These are phyloP conservation scores for Globisporangium middletonii DNA, from an alignment of 352 stramenopile genomes.

Conservation along the genomic window DNA sequence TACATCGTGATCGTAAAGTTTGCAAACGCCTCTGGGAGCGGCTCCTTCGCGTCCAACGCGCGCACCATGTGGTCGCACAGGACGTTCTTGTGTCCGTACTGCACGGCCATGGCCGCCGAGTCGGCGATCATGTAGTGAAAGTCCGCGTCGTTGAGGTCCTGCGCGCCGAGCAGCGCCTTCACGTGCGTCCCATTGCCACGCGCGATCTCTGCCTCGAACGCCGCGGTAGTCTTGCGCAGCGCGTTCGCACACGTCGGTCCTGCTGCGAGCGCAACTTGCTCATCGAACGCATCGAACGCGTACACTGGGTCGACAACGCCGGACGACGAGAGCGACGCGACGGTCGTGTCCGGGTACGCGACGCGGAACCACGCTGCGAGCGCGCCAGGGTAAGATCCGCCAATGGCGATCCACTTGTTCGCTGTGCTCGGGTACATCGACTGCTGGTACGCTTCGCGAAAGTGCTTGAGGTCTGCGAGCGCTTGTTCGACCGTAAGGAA, in stretches of 20 bases:
- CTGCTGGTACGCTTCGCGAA: conserved; percentile 65
- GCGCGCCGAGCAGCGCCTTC: conserved; percentile 57
- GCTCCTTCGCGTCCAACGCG: conserved; percentile 41
- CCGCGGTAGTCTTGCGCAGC: conserved; percentile 51
- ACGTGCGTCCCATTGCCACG: conserved; percentile 44
- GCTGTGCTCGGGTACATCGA: conserved; percentile 12
- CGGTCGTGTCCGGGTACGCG: conserved; percentile 71
- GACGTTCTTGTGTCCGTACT: conserved; percentile 83
- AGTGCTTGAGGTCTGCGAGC: conserved; percentile 80
- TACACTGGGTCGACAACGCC: conserved; percentile 79
- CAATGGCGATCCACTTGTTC: conserved; percentile 74
- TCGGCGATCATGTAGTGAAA: conserved; percentile 91
- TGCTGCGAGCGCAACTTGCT: conserved; percentile 56
- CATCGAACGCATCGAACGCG: conserved; percentile 80
- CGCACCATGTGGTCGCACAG: conserved; percentile 58
- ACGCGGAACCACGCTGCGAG: conserved; percentile 79
- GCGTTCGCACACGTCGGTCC: conserved; percentile 55
- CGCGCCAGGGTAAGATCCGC: conserved; percentile 79
- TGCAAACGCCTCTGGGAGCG: conserved; percentile 64
- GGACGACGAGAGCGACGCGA: conserved; percentile 65
- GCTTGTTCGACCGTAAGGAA: conserved; percentile 84
- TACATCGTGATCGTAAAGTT: conserved; percentile 81
- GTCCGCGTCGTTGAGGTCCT: conserved; percentile 53
- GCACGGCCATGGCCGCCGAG: conserved; percentile 80
- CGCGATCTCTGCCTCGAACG: conserved; percentile 58